Percentiles rank a stretch among this genome's conserved stretches.
These are phyloP conservation scores for Zasmidium cellare DNA, from an alignment of 2,329 filamentous ascomycete genomes.

Conservation along the genomic window DNA sequence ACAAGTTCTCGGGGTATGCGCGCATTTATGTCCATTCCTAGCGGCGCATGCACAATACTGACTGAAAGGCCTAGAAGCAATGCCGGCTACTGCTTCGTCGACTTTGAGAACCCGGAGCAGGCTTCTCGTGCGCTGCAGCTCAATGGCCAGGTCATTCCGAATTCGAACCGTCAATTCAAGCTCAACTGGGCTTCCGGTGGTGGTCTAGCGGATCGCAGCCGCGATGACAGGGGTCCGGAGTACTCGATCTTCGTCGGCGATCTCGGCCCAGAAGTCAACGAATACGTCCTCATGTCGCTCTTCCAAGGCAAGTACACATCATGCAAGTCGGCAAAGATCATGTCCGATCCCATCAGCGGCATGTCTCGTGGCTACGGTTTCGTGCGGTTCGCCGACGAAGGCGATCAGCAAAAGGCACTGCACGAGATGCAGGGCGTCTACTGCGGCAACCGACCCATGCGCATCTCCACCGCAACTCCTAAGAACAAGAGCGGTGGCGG, in stretches of 20 bases:
- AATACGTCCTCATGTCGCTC: constrained; percentile 93
- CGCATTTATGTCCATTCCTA: constrained; percentile 10
- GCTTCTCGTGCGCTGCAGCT: constrained; percentile 88
- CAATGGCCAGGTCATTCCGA: constrained; percentile 87
- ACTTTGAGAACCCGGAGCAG: constrained; percentile 79
- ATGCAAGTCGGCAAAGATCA: constrained; percentile 99
- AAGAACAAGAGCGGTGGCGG: constrained; percentile 74
- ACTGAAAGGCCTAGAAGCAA: constrained; percentile 60
- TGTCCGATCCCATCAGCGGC: constrained; percentile 97
- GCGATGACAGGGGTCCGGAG: constrained; percentile 93
- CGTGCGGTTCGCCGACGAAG: constrained; percentile 93
- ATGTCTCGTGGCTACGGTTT: constrained; percentile 98
- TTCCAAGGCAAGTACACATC: constrained; percentile 96
- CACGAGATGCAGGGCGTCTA: constrained; percentile 99
- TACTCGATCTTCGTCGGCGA: constrained; percentile 98
- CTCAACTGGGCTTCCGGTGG: constrained; percentile 99
- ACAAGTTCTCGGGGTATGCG: constrained; percentile 93
- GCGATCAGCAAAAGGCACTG: constrained; percentile 92
- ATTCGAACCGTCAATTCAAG: constrained; percentile 94
- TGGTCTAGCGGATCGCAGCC: constrained; percentile 88
- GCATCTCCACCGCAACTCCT: constrained; percentile 94
- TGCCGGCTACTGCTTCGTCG: constrained; percentile 97
- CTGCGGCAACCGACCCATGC: constrained; percentile 97
- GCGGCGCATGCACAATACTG: background rate
- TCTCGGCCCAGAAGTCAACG: constrained; percentile 95